A percentile compares a stretch with the other conserved stretches of the same genome.
Conservation (phyloP, 139 green algal species). For the Trebouxia sp. region DNA sequence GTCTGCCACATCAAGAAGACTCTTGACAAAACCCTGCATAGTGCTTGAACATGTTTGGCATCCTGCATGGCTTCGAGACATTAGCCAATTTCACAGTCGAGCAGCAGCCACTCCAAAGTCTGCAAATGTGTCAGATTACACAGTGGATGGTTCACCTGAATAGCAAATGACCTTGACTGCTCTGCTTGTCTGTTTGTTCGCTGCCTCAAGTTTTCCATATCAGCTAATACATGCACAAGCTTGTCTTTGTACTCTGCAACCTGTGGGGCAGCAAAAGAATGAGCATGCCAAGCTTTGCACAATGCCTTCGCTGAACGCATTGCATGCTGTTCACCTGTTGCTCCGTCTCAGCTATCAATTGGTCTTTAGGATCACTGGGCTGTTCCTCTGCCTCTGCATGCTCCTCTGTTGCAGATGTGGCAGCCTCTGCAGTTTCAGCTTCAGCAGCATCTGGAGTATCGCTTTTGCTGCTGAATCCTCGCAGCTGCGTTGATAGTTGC, state of each 20-base stretch:
- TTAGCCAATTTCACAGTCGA: background rate
- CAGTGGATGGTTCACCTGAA: conserved; percentile 68
- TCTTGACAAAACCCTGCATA: conserved; percentile 80
- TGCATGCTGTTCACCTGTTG: background rate
- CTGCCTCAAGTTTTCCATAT: conserved; percentile 94
- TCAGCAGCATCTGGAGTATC: conserved; percentile 2
- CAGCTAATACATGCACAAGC: conserved; percentile 76
- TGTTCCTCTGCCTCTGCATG: background rate
- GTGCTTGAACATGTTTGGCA: background rate
- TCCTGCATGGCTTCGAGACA: background rate
- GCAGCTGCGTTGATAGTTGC: background rate
- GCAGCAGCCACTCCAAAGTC: background rate
- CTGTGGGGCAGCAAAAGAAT: conserved; percentile 35
- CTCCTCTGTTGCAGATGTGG: background rate
- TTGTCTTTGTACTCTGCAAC: conserved; percentile 70
- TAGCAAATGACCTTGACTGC: conserved; percentile 77
- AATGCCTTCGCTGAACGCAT: too few species aligned
- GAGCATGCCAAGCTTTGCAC: background rate
- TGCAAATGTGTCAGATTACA: background rate
- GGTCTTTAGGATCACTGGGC: background rate
- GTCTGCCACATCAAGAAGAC: conserved; percentile 92
- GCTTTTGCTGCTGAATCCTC: background rate
- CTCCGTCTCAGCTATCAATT: background rate
- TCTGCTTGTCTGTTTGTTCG: conserved; percentile 72
- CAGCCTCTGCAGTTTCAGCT: background rate